Conservation (phyloP, 257 asterid genomes). For the Solanum dulcamara region DNA sequence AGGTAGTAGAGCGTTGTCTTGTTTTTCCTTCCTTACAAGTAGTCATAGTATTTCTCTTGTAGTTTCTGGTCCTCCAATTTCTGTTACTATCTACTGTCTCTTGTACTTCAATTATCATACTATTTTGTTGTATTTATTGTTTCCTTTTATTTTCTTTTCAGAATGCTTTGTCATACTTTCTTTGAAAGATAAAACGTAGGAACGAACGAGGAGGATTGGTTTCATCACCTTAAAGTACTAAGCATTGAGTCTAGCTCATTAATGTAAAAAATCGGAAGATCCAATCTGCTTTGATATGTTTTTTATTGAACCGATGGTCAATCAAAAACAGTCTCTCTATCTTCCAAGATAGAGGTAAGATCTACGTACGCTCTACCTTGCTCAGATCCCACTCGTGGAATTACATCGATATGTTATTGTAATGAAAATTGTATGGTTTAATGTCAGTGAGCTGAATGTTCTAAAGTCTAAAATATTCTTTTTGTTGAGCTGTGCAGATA, state of each 20-base stretch:
- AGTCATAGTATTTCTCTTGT: neutral
- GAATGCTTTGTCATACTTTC: neutral
- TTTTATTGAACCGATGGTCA: neutral
- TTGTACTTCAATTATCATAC: too few species aligned
- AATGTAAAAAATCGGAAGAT: too few species aligned
- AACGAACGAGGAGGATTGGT: too few species aligned
- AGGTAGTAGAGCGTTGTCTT: neutral
- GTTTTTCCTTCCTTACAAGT: neutral
- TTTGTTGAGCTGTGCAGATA: neutral
- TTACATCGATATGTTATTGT: too few species aligned
- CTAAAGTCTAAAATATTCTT: neutral
- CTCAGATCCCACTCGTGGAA: too few species aligned
- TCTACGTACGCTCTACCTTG: neutral
- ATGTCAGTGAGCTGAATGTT: neutral
- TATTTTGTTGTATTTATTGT: too few species aligned
- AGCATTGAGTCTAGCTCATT: too few species aligned
- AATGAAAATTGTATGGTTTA: neutral
- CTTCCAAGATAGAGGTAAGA: neutral
- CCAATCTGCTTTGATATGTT: neutral
- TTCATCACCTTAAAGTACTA: too few species aligned
- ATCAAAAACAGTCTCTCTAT: neutral
- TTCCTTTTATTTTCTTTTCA: neutral
- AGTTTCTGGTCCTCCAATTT: neutral
- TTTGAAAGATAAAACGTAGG: too few species aligned
- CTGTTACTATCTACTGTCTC: neutral